Evolutionary conservation across 1,284 basidiomycete species (phyloP).

Genomic region (Rhodotorula glutinis): DNA sequence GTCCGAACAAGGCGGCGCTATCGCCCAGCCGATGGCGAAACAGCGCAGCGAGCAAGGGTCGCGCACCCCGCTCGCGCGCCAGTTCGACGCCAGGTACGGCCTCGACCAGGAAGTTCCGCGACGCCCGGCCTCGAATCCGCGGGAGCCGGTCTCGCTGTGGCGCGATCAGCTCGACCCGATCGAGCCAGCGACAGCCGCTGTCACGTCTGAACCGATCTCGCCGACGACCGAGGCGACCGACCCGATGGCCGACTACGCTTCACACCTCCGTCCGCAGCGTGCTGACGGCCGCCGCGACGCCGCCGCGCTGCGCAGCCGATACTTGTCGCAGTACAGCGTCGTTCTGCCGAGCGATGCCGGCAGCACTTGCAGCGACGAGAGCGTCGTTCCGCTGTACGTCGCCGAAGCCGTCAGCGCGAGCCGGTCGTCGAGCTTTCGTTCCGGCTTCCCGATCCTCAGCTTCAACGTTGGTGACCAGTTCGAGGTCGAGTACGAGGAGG

Average conservation of each 20-base stretch:
- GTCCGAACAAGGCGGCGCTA: background rate
- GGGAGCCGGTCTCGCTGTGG: too few relatives aligned
- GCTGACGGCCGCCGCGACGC: background rate
- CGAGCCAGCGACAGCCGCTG: background rate
- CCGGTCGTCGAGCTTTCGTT: conserved; percentile 18
- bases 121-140: too few relatives aligned
- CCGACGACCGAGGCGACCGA: background rate
- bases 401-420: conserved; percentile 34
- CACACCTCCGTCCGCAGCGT: background rate
- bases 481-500: conserved; percentile 36
- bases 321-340: conserved; percentile 25
- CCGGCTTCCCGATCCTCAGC: conserved; percentile 27
- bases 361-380: conserved; percentile 5
- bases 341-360: conserved; percentile 9
- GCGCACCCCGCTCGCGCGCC: background rate
- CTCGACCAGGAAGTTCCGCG: too few relatives aligned
- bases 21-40: too few relatives aligned
- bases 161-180: too few relatives aligned
- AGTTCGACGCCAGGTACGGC: too few relatives aligned
- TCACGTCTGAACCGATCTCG: background rate
- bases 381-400: conserved; percentile 29
- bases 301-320: background rate
- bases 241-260: background rate
- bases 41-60: background rate
- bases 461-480: conserved; percentile 26